Base-by-base conservation (phyloP, 176 grass and related monocot genomes). In the Poa annua region DNA sequence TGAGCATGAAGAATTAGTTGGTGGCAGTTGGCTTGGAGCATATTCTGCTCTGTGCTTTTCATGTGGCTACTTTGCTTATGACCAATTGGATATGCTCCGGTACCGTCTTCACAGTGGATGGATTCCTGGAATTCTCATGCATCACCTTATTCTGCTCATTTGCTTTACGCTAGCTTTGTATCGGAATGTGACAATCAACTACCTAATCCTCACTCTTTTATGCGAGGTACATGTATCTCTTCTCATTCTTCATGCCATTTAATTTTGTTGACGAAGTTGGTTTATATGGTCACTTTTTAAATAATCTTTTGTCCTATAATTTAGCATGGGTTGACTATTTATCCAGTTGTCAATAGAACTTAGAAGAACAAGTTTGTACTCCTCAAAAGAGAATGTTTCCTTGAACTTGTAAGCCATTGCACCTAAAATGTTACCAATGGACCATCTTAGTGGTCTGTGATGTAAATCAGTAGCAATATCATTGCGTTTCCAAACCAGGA, bases 41-140 rank as follows among this genome's bases (percentile, higher is more conserved):
- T 91, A 94, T 89, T 88, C 85, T 71, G 87, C 93, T 32, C 64
- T 96, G 24, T 99, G 91, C 70, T 94, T 99, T 87, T 99, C 96
- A 50, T 93, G 91, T 87, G 91, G 93, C 51, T 99, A 99, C 89
- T 96, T 99, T 92, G 96, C 93, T 15, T 96, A 99, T 80, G 96
- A 99, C 77, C 96, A 99, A 87, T 81, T 99, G 89, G 96, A 99
- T 78, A 94, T 99, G 91, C 87, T 94, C 56, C 83, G 77, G 32
- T 94, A 92, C 85, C 76, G 81, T 13, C 86, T 99, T 11, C 94
- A 94, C 79, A 92, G 81, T 75, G 91, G 96, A 80, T 66, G 86
- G 70, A 85, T 99, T 62, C 93, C 96, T 60, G 83, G 91, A 47
- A 96, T 99, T 64, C 96, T 99, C 39, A 88, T 92, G 76, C 93